Conservation (phyloP, 176 grass and related monocot genomes). For the Oropetium thomaeum region DNA sequence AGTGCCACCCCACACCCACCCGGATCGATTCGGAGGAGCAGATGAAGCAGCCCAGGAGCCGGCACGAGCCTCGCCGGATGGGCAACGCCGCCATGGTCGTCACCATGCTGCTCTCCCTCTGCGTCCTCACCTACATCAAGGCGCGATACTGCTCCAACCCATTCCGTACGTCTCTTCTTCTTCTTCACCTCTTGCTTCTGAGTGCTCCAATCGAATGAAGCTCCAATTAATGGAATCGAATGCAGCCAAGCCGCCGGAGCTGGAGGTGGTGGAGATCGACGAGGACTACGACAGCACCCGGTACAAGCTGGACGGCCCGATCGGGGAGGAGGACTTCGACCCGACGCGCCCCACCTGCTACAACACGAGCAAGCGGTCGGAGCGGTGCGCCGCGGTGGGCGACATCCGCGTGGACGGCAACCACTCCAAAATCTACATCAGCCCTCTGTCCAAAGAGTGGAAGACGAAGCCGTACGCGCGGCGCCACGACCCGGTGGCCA, state of each 20-base stretch:
- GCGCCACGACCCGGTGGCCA: slow-evolving; percentile 62
- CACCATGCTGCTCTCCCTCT: slow-evolving; percentile 65
- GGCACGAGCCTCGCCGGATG: slow-evolving; percentile 46
- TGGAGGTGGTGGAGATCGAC: slow-evolving; percentile 48
- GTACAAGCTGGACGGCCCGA: slow-evolving; percentile 29
- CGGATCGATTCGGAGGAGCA: background rate
- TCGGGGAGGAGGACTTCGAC: slow-evolving; percentile 55
- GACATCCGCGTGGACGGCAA: slow-evolving; percentile 70
- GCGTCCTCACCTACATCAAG: slow-evolving; percentile 64
- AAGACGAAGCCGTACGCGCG: slow-evolving; percentile 76
- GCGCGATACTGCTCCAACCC: slow-evolving; percentile 59
- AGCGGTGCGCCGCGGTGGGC: slow-evolving; percentile 53
- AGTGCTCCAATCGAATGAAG: too few relatives aligned
- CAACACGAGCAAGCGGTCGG: slow-evolving; percentile 41
- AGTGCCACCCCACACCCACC: too few relatives aligned
- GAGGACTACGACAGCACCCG: slow-evolving; percentile 52
- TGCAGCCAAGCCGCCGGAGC: slow-evolving; percentile 35
- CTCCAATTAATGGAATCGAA: too few relatives aligned
- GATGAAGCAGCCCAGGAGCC: slow-evolving; percentile 44
- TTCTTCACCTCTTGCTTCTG: background rate
- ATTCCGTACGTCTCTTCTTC: slow-evolving; percentile 31
- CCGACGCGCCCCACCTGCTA: slow-evolving; percentile 43
- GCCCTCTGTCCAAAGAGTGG: slow-evolving; percentile 49
- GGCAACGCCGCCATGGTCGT: slow-evolving; percentile 54
- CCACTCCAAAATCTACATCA: slow-evolving; percentile 59